Base-by-base conservation (phyloP, 768 basidiomycete species). In the Lactifluus hygrophoroides region DNA sequence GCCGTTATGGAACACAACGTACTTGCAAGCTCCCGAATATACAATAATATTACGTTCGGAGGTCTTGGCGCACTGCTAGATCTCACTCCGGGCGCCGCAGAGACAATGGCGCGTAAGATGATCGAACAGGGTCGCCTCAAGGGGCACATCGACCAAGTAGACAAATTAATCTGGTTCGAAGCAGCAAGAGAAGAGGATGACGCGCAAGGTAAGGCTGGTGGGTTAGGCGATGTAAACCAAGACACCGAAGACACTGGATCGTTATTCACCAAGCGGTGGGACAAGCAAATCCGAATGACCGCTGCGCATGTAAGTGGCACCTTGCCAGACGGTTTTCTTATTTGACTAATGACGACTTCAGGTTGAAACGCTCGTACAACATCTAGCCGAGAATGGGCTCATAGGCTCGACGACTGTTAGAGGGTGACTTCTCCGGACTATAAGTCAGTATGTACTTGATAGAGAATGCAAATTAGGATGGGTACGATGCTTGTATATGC, bases 1-100 rank as follows among this genome's bases (percentile, higher is more conserved):
- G 96, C 96, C 6, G 94, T 99, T 46, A 91, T 98, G 87, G 96
- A 99, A 70, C 96, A 99, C 73, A 99, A 99, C 71, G 78, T 99
- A 10, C 82, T 97, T 61, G 93, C 94, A 4, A 94, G 93, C 70
- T 95, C 94, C 3, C 91, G 94, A 67, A 93, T 98, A 51, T 99
- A 98, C 70, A 93, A 91, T 70, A 98, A 97, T 66, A 96, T 99
- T 74, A 90, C 92, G 27, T 98, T 98, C 73, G 76, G 81, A 27
- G 96, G 95, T n/a, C 73, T 98, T 10, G 96, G 96, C 21, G 83
- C 88, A 1, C 75, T 98, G 16, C 78, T 99, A 47, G 90, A 93
- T 68, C 74, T 98, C 62, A 88, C 90, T 3, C 88, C 95, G 14
- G 87, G 88, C 27, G 93, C 92, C 16, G 95, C 95, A 17, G 96